phyloP scores from a whole-genome alignment of 176 grass and related monocot species.

The Hyparrhenia diplandra region DNA sequence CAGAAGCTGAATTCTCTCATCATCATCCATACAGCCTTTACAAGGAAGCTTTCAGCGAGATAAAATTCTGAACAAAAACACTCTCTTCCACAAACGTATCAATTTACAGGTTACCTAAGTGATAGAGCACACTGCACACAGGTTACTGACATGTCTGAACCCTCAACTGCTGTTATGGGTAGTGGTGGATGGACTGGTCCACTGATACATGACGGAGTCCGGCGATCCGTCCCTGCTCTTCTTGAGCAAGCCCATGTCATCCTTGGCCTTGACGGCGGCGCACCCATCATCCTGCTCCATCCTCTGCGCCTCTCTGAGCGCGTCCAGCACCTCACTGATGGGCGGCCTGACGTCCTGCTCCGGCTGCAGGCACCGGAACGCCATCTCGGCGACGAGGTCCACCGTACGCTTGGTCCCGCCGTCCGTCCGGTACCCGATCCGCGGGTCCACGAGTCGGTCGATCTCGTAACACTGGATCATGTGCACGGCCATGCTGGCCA shows the following conservation, averaged over 20 bases:
- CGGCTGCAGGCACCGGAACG: constrained; percentile 51
- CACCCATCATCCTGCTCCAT: neutral
- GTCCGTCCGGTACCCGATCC: constrained; percentile 19
- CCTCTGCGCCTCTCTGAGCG: constrained; percentile 22
- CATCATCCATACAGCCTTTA: neutral
- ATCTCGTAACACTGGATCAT: constrained; percentile 42
- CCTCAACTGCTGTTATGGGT: constrained; percentile 25
- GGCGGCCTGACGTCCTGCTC: constrained; percentile 50
- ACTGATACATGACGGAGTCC: constrained; percentile 32
- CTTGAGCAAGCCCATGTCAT: constrained; percentile 10
- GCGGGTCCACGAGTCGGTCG: constrained; percentile 27
- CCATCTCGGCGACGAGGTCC: constrained; percentile 34
- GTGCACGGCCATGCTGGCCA: constrained; percentile 42
- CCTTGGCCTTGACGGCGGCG: neutral
- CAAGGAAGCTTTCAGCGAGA: neutral
- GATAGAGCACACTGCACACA: neutral
- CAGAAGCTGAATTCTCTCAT: neutral
- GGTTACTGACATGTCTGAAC: too few species aligned
- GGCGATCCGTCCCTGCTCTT: constrained; percentile 36
- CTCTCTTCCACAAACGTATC: neutral
- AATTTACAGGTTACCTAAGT: neutral
- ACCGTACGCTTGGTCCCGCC: constrained; percentile 23
- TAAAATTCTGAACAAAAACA: neutral
- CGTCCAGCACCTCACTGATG: constrained; percentile 28
- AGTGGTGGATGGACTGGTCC: constrained; percentile 41